Evolutionary conservation across 2,329 filamentous ascomycete species (phyloP).

Genomic region (Pestalotiopsis sp.): DNA sequence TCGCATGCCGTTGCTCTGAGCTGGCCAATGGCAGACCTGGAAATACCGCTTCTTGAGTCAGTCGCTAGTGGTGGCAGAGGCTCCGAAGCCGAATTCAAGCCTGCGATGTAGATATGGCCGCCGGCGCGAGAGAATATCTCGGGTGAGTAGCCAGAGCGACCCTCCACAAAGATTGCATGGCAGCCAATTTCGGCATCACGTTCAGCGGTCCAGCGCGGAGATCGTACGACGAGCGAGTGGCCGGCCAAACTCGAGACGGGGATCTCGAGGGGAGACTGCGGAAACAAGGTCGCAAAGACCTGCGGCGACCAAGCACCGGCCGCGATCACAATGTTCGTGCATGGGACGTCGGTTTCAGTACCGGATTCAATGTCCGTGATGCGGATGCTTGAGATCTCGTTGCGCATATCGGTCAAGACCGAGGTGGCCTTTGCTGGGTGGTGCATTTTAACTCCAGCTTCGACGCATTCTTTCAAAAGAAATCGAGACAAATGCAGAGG

Average conservation of each 20-base stretch:
- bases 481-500: slow-evolving; percentile 67
- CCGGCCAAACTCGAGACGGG: slow-evolving; percentile 67
- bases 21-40: slow-evolving; percentile 46
- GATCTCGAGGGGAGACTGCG: slow-evolving; percentile 50
- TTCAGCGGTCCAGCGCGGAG: slow-evolving; percentile 52
- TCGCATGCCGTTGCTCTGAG: slow-evolving; percentile 50
- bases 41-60: slow-evolving; percentile 42
- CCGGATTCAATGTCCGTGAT: slow-evolving; percentile 46
- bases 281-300: slow-evolving; percentile 69
- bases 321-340: slow-evolving; percentile 65
- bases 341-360: slow-evolving; percentile 56
- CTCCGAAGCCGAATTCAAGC: slow-evolving; percentile 64
- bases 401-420: slow-evolving; percentile 50
- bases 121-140: slow-evolving; percentile 70
- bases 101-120: slow-evolving; percentile 73
- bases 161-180: slow-evolving; percentile 70
- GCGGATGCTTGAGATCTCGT: slow-evolving; percentile 52
- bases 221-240: slow-evolving; percentile 69
- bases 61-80: slow-evolving; percentile 60
- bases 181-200: slow-evolving; percentile 48
- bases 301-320: slow-evolving; percentile 72
- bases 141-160: slow-evolving; percentile 58
- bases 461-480: slow-evolving; percentile 58
- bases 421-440: slow-evolving; percentile 61
- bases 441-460: slow-evolving; percentile 65